Conservation (phyloP, 805 yeast genomes). For the Sungouiella blattae region DNA sequence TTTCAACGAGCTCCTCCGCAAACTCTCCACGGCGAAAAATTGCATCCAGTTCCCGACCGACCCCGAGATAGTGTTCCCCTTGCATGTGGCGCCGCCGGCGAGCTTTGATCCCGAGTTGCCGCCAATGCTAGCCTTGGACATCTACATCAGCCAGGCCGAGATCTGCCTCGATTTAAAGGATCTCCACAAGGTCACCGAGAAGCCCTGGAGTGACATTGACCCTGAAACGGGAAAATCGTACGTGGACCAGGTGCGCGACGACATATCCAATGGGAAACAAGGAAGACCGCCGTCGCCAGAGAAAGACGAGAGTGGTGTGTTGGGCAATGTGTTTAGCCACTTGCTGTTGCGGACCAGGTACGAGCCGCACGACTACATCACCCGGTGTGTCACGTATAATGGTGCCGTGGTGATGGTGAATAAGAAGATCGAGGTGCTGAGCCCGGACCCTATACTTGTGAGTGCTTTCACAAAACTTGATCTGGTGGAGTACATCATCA, state of each 20-base stretch:
- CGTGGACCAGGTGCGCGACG: slow-evolving; percentile 55
- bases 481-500: slow-evolving; percentile 51
- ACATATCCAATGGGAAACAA: slow-evolving; percentile 42
- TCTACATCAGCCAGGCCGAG: slow-evolving; percentile 60
- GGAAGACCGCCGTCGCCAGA: slow-evolving; percentile 3
- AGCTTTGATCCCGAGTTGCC: slow-evolving; percentile 48
- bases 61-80: slow-evolving; percentile 56
- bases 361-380: slow-evolving; percentile 48
- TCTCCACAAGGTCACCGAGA: slow-evolving; percentile 45
- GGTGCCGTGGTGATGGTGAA: slow-evolving; percentile 58
- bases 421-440: slow-evolving; percentile 56
- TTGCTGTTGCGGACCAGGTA: slow-evolving; percentile 27
- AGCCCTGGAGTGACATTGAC: slow-evolving; percentile 63
- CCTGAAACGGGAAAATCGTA: slow-evolving; percentile 47
- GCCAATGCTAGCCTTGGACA: slow-evolving; percentile 48
- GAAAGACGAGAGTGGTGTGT: slow-evolving; percentile 9
- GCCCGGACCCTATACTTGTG: slow-evolving; percentile 65
- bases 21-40: slow-evolving; percentile 22
- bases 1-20: slow-evolving; percentile 24
- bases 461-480: slow-evolving; percentile 62
- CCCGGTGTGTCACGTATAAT: slow-evolving; percentile 60
- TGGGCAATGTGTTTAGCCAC: slow-evolving; percentile 22
- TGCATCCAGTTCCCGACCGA: slow-evolving; percentile 48
- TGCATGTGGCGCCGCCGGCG: slow-evolving; percentile 36
- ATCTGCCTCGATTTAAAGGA: slow-evolving; percentile 57